Percentiles rank a stretch among this genome's conserved stretches.
These are phyloP conservation scores for Hypomyces rosellus DNA, from an alignment of 2,329 filamentous ascomycete genomes.

Conservation along the genomic window DNA sequence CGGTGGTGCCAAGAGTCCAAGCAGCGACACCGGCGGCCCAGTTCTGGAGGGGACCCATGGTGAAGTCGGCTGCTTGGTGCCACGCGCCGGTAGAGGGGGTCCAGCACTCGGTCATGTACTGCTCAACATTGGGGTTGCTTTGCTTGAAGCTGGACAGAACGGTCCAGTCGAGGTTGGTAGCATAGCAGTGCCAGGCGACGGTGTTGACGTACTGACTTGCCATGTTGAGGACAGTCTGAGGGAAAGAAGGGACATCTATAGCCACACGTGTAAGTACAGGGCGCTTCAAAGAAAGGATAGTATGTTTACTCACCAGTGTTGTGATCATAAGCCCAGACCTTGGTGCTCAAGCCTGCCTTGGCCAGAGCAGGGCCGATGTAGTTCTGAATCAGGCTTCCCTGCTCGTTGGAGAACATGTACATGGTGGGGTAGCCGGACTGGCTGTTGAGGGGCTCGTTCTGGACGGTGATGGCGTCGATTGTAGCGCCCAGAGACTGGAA, in stretches of 20 bases:
- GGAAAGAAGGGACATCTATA: conserved; percentile 26
- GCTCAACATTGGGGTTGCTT: conserved; percentile 29
- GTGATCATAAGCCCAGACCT: conserved; percentile 17
- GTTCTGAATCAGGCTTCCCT: conserved; percentile 12
- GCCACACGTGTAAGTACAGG: not conserved
- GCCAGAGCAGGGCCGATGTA: conserved; percentile 11
- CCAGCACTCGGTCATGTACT: conserved; percentile 46
- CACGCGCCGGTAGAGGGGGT: conserved; percentile 27
- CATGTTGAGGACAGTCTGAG: conserved; percentile 29
- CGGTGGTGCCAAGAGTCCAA: conserved; percentile 39
- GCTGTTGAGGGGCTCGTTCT: conserved; percentile 15
- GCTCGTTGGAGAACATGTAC: conserved; percentile 12
- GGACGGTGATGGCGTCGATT: conserved; percentile 12
- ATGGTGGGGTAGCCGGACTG: conserved; percentile 12
- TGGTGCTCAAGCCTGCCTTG: conserved; percentile 8
- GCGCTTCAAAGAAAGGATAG: not conserved
- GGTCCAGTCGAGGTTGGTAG: conserved; percentile 27
- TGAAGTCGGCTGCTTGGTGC: conserved; percentile 36
- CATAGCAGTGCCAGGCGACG: conserved; percentile 37
- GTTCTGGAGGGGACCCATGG: conserved; percentile 42
- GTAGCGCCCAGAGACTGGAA: conserved; percentile 8
- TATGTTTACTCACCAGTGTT: conserved; percentile 23
- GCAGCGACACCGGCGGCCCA: conserved; percentile 37
- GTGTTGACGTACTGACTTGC: conserved; percentile 26
- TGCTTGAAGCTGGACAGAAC: conserved; percentile 33